Evolutionary conservation across 1,284 basidiomycete species (phyloP).

Genomic region (Golubevia sp.): DNA sequence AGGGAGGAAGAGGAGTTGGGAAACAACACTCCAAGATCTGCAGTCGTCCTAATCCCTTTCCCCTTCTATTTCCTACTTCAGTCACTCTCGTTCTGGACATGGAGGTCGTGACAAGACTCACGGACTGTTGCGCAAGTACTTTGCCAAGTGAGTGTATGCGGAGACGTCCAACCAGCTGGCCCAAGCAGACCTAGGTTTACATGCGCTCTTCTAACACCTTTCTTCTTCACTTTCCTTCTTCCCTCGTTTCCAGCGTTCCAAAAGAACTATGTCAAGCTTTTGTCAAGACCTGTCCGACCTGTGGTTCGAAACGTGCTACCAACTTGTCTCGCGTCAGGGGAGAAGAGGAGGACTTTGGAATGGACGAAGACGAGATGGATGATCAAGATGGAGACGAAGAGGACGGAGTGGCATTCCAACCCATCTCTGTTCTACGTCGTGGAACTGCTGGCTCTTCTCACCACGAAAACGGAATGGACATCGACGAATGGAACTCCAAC

Average conservation of each 20-base stretch:
- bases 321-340: neutral
- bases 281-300: conserved; percentile 12
- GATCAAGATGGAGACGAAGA: no score
- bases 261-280: conserved; percentile 10
- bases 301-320: conserved; percentile 3
- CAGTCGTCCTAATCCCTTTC: neutral
- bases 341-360: neutral
- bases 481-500: neutral
- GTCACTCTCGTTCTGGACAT: conserved; percentile 5
- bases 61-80: neutral
- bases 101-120: conserved; percentile 12
- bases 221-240: neutral
- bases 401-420: no score
- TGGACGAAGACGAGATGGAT: neutral
- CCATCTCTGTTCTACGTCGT: neutral
- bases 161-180: neutral
- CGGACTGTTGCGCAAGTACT: conserved; percentile 6
- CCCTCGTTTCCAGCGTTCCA: conserved; percentile 6
- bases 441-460: neutral
- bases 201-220: neutral
- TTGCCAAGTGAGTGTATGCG: conserved; percentile 8
- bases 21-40: neutral
- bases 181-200: no score
- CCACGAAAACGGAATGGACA: neutral
- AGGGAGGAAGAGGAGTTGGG: neutral